Evolutionary conservation across 139 green algal species (phyloP).

Genomic region (Micractinium conductrix): DNA sequence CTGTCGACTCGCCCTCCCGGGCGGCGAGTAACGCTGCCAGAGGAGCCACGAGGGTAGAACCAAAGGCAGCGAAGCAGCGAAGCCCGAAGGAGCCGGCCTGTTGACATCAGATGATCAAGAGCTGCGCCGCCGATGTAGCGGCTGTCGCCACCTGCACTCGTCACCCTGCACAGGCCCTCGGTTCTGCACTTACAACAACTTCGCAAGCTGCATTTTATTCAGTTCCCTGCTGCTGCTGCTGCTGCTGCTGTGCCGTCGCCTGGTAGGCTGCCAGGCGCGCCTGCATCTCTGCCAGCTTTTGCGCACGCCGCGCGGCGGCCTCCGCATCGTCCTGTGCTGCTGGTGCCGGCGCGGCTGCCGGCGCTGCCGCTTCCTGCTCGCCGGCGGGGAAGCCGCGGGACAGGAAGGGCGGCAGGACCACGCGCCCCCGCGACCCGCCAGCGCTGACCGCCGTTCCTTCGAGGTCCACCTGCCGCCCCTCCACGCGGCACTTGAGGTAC

Average conservation of each 20-base stretch:
- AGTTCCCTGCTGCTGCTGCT: not conserved
- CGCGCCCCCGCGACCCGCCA: not conserved
- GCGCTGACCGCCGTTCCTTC: constrained; percentile 40
- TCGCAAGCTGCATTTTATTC: too few relatives aligned
- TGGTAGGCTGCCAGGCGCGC: constrained; percentile 68
- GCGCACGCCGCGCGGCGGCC: constrained; percentile 55
- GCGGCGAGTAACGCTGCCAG: too few relatives aligned
- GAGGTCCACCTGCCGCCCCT: constrained; percentile 49
- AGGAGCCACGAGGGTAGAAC: too few relatives aligned
- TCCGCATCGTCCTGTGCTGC: constrained; percentile 36
- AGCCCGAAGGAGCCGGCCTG: too few relatives aligned
- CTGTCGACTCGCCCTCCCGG: too few relatives aligned
- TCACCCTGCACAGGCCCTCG: too few relatives aligned
- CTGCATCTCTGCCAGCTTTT: constrained; percentile 65
- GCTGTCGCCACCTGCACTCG: too few relatives aligned
- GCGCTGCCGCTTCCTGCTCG: not conserved
- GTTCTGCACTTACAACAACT: too few relatives aligned
- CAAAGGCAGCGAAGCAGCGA: too few relatives aligned
- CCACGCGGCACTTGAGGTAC: constrained; percentile 59
- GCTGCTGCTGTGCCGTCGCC: constrained; percentile 41
- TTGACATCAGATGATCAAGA: too few relatives aligned
- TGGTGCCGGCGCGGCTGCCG: not conserved
- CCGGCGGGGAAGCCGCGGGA: not conserved
- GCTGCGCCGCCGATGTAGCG: too few relatives aligned
- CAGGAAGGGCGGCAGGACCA: constrained; percentile 13